Base-by-base conservation (phyloP, 306 rosid species). In the Hylodesmum podocarpum region DNA sequence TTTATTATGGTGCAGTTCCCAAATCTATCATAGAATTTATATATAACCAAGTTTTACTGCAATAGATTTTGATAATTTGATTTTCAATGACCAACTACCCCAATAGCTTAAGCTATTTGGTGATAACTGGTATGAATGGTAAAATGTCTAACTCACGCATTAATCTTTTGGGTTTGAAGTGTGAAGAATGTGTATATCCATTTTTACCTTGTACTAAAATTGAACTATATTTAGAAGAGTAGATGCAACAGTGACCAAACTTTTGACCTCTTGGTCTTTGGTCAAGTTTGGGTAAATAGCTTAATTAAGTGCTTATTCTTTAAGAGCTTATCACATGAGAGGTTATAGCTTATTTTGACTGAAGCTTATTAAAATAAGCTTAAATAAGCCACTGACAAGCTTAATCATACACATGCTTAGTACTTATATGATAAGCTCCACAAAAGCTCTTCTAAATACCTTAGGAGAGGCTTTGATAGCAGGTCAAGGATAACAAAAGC, bases 141-240 rank as follows among this genome's bases (percentile, higher is more conserved):
- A 16, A 19, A 39, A 39, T 25, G 10, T 55, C 39, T 27, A 39
- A 73, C 31, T 40, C 21, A 50, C 5, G 3, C 37, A 24, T 2
- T 13, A 57, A 14, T 7, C 39, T 37, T 39, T 55, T 40, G 40
- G 44, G 22, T 25, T 39, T 40, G 29, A 72, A 54, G 55, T 0
- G n/a, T 61, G 49, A 40, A 44, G 8, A 19, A 44, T 7, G 25
- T 19, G 3, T 1, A 61, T 37, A 15, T 62, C 9, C 1, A 8
- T 75, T 73, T 73, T 39, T 29, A 6, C 29, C 43, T n/a, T n/a
- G 14, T 39, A 34, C 43, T 40, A 47, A 72, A 72, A 72, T 72
- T 55, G 10, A 37, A 55, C 54, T 72, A 55, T 34, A 8, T 54
- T 72, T 39, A 24, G 55, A 72, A 55, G 77, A 44, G 16, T 37